Evolutionary conservation across 225 moss, liverwort and hornwort genomes (phyloP).

Genomic region (Asterella californica): DNA sequence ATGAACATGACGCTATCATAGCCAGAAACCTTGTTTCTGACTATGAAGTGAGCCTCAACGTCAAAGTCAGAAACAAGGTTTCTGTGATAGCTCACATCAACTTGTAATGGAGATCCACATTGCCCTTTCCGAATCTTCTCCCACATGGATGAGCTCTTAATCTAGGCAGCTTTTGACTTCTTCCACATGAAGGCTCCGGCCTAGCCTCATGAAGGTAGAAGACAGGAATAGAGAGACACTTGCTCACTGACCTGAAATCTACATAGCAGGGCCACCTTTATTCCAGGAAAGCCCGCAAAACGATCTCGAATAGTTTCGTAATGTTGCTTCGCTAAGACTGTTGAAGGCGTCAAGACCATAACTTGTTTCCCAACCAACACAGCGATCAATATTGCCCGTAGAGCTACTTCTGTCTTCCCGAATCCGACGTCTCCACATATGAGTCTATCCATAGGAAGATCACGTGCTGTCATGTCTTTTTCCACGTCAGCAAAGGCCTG

Average conservation of each 20-base stretch:
- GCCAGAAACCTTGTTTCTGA: too few relatives aligned
- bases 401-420: slow-evolving; percentile 92
- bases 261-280: slow-evolving; percentile 82
- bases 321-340: slow-evolving; percentile 86
- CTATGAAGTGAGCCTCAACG: not conserved
- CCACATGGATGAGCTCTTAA: not conserved
- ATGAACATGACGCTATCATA: not conserved
- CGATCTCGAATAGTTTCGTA: slow-evolving; percentile 72
- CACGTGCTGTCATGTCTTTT: slow-evolving; percentile 74
- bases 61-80: not conserved
- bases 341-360: slow-evolving; percentile 87
- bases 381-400: slow-evolving; percentile 67
- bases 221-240: not conserved
- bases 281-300: slow-evolving; percentile 48
- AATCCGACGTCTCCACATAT: slow-evolving; percentile 92
- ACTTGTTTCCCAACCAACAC: slow-evolving; percentile 69
- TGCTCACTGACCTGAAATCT: slow-evolving; percentile 59
- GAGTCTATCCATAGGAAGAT: slow-evolving; percentile 92
- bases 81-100: too few relatives aligned
- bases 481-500: slow-evolving; percentile 80
- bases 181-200: not conserved
- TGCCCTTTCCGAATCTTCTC: too few relatives aligned
- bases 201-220: not conserved
- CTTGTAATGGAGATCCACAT: too few relatives aligned
- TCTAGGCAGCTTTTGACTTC: not conserved